Evolutionary conservation across 1,284 basidiomycete genomes (phyloP).

Genomic region (Apiotrichum brassicae): DNA sequence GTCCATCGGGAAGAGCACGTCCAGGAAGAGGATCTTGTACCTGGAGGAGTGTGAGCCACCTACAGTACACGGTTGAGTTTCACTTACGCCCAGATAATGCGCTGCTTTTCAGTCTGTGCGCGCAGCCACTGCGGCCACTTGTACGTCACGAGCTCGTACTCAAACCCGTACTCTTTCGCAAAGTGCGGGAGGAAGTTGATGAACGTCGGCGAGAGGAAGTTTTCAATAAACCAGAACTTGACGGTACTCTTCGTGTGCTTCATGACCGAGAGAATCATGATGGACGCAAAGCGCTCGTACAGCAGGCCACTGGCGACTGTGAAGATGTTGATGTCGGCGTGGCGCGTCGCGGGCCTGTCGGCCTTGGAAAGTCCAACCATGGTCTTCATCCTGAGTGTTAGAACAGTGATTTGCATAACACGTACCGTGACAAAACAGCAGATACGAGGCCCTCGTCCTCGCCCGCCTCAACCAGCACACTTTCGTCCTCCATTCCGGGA

Average conservation of each 20-base stretch:
- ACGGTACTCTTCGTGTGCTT: conserved; percentile 86
- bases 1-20: conserved; percentile 97
- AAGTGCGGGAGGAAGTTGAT: conserved; percentile 92
- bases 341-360: conserved; percentile 26
- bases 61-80: too few species aligned
- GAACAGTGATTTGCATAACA: not conserved
- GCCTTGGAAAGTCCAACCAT: conserved; percentile 32
- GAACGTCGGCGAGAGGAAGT: conserved; percentile 97
- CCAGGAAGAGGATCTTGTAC: conserved; percentile 97
- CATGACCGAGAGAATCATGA: conserved; percentile 95
- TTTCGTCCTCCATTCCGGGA: conserved; percentile 69
- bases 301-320: conserved; percentile 94
- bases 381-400: conserved; percentile 22
- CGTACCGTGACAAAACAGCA: conserved; percentile 25
- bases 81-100: conserved; percentile 83
- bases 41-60: too few species aligned
- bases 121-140: conserved; percentile 98
- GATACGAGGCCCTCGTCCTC: conserved; percentile 11
- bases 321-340: conserved; percentile 94
- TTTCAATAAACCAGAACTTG: conserved; percentile 99
- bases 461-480: conserved; percentile 57
- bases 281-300: conserved; percentile 96
- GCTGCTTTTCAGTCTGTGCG: conserved; percentile 93
- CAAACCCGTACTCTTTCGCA: conserved; percentile 81
- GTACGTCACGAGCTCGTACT: conserved; percentile 93